Evolutionary conservation across 768 basidiomycete species (phyloP).

Genomic region (Podaxis pistillaris): DNA sequence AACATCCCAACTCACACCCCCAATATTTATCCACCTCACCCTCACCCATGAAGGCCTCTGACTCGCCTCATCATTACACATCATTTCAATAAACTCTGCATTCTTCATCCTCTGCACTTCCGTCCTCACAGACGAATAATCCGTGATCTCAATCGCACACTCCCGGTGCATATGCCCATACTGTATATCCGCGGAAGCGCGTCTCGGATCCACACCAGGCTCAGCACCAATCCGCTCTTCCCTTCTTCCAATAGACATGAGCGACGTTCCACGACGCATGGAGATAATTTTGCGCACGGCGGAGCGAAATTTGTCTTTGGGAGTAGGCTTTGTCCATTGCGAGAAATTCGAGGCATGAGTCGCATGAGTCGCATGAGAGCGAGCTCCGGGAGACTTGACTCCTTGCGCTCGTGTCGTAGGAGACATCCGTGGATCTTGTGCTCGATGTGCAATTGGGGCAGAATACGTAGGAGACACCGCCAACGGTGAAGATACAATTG

Average conservation of each 20-base stretch:
- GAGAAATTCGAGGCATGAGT: not conserved
- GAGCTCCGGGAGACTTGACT: not conserved
- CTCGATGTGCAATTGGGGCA: not conserved
- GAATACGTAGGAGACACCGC: not conserved
- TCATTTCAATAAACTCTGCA: slow-evolving; percentile 54
- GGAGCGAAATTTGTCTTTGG: slow-evolving; percentile 51
- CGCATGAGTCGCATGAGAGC: not conserved
- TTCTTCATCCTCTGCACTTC: slow-evolving; percentile 59
- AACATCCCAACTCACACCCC: slow-evolving; percentile 70
- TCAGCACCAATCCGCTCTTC: slow-evolving; percentile 51
- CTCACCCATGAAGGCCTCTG: slow-evolving; percentile 59
- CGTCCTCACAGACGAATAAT: slow-evolving; percentile 59
- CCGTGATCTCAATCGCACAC: slow-evolving; percentile 65
- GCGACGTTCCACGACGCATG: slow-evolving; percentile 52
- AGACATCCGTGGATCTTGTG: not conserved
- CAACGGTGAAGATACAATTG: not conserved
- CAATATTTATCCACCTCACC: slow-evolving; percentile 75
- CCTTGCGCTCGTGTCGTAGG: not conserved
- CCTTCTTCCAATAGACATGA: slow-evolving; percentile 29
- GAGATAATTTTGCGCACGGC: slow-evolving; percentile 63
- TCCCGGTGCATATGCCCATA: slow-evolving; percentile 59
- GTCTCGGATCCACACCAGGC: slow-evolving; percentile 69
- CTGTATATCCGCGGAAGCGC: slow-evolving; percentile 49
- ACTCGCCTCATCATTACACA: slow-evolving; percentile 43
- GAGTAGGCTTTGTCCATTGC: slow-evolving; percentile 26